phyloP scores from a whole-genome alignment of 2,329 filamentous ascomycete species.

The Colletotrichum kahawae region DNA sequence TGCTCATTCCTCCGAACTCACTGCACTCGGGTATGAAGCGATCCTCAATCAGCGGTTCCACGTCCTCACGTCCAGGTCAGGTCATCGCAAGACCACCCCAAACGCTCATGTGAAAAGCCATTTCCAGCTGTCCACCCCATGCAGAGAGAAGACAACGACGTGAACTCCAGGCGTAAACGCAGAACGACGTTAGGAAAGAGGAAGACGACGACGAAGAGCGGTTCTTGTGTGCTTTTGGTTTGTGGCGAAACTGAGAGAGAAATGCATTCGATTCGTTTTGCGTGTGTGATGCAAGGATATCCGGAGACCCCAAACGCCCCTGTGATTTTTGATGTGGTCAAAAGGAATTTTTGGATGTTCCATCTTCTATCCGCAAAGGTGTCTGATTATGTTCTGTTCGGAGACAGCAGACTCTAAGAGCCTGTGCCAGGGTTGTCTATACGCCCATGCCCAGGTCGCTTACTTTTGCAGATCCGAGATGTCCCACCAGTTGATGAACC shows the following conservation, averaged over 20 bases:
- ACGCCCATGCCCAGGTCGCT: slow-evolving; percentile 53
- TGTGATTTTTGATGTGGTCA: slow-evolving; percentile 50
- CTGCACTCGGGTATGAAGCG: slow-evolving; percentile 64
- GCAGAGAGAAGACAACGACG: slow-evolving; percentile 38
- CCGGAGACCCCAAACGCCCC: slow-evolving; percentile 79
- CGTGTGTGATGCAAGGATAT: slow-evolving; percentile 73
- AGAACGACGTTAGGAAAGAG: background rate
- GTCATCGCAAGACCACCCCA: slow-evolving; percentile 37
- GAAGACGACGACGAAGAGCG: background rate
- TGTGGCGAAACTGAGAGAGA: slow-evolving; percentile 29
- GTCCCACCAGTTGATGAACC: slow-evolving; percentile 54
- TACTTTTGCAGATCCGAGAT: slow-evolving; percentile 64
- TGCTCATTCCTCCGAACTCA: slow-evolving; percentile 51
- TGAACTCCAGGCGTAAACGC: slow-evolving; percentile 19
- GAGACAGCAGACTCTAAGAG: slow-evolving; percentile 36
- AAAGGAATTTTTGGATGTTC: slow-evolving; percentile 61
- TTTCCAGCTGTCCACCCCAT: slow-evolving; percentile 64
- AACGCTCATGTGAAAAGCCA: slow-evolving; percentile 63
- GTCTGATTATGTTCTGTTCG: slow-evolving; percentile 46
- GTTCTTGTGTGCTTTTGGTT: slow-evolving; percentile 38
- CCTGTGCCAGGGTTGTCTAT: slow-evolving; percentile 48
- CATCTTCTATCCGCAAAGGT: slow-evolving; percentile 75
- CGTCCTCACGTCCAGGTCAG: slow-evolving; percentile 59
- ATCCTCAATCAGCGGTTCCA: slow-evolving; percentile 68
- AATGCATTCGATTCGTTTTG: slow-evolving; percentile 34